Evolutionary conservation across 1,284 basidiomycete species (phyloP).

Genomic region (Boletus albobrunnescens): DNA sequence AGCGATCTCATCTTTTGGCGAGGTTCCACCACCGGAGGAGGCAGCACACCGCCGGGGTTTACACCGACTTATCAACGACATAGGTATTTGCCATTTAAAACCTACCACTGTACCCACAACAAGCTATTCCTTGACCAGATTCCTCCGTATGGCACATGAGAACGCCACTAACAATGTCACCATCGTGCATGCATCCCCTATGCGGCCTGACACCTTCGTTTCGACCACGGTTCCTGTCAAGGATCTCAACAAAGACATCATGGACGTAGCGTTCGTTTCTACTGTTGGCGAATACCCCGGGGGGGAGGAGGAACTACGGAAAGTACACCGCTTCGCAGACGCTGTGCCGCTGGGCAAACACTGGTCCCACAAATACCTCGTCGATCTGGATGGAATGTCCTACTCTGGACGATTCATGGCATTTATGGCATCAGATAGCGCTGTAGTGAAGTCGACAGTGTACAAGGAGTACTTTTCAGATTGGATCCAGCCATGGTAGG

Average conservation of each 20-base stretch:
- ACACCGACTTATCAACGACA: conserved; percentile 85
- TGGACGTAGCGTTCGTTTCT: conserved; percentile 88
- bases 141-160: conserved; percentile 77
- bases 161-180: conserved; percentile 54
- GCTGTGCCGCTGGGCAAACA: conserved; percentile 79
- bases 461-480: conserved; percentile 87
- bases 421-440: conserved; percentile 83
- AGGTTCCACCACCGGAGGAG: conserved; percentile 90
- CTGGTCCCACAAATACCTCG: conserved; percentile 89
- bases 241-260: conserved; percentile 73
- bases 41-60: conserved; percentile 82
- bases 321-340: conserved; percentile 71
- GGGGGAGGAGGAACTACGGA: conserved; percentile 68
- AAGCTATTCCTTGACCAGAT: conserved; percentile 39
- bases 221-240: conserved; percentile 59
- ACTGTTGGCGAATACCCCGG: conserved; percentile 76
- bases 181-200: conserved; percentile 74
- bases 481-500: conserved; percentile 81
- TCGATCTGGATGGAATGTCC: conserved; percentile 93
- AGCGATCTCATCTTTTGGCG: conserved; percentile 76
- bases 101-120: neutral
- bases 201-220: conserved; percentile 54
- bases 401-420: conserved; percentile 88
- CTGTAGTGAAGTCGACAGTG: conserved; percentile 83
- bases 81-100: conserved; percentile 44